These are phyloP conservation scores for Lactarius hengduanensis DNA, from an alignment of 768 basidiomycete species.

Conservation along the genomic window DNA sequence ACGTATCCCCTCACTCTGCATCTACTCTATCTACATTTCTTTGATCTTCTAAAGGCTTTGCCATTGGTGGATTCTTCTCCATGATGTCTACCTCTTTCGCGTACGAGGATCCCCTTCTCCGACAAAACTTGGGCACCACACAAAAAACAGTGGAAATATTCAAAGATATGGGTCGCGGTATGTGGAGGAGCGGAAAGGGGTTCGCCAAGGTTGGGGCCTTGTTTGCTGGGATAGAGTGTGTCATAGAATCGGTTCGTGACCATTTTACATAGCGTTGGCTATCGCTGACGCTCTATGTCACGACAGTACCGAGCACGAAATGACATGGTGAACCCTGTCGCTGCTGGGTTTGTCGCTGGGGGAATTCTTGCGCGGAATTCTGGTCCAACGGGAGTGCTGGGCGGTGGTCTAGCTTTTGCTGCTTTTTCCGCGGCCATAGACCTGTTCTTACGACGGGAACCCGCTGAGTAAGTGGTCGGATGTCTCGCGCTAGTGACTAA, in stretches of 20 bases:
- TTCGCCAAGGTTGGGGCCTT: conserved; percentile 94
- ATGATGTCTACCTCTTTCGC: conserved; percentile 95
- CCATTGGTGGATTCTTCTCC: conserved; percentile 91
- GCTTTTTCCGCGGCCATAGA: conserved; percentile 94
- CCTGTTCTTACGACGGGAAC: conserved; percentile 73
- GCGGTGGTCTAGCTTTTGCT: conserved; percentile 88
- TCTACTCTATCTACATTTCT: not conserved
- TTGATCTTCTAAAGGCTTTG: conserved; percentile 63
- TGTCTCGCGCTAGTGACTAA: not conserved
- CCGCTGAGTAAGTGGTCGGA: conserved; percentile 60
- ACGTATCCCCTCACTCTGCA: conserved; percentile 33
- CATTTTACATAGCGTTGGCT: not conserved
- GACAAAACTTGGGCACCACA: conserved; percentile 56
- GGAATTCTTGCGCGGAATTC: conserved; percentile 85
- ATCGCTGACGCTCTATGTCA: not conserved
- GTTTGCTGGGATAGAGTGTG: conserved; percentile 94
- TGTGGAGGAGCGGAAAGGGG: conserved; percentile 87
- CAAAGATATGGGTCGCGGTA: conserved; percentile 91
- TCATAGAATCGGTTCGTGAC: conserved; percentile 83
- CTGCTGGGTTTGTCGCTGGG: conserved; percentile 85
- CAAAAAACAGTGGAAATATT: conserved; percentile 86
- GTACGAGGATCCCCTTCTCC: conserved; percentile 89
- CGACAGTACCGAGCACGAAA: conserved; percentile 91
- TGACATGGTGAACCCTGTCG: conserved; percentile 88
- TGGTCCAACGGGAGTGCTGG: conserved; percentile 82